phyloP scores from a whole-genome alignment of 441 rosid genomes.

The Erysimum cheiri region DNA sequence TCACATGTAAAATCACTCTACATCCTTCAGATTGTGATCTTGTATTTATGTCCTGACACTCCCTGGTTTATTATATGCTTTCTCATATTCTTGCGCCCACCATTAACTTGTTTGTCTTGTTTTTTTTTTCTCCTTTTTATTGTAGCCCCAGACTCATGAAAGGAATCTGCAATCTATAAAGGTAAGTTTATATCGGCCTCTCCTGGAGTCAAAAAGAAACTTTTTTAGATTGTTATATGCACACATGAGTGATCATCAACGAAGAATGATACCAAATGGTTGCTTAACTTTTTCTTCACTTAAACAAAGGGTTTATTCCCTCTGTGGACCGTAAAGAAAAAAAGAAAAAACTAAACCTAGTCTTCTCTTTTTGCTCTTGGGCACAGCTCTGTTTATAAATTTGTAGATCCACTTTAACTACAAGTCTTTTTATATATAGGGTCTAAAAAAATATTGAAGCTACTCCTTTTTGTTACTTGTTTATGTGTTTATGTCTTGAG shows the following conservation, averaged over 20 bases:
- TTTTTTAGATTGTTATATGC: constrained; percentile 32
- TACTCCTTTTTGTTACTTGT: constrained; percentile 31
- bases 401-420: constrained; percentile 32
- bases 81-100: constrained; percentile 48
- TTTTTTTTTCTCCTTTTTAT: not conserved
- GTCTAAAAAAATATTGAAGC: constrained; percentile 24
- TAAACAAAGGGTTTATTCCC: constrained; percentile 28
- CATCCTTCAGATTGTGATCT: constrained; percentile 38
- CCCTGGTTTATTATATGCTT: constrained; percentile 40
- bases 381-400: constrained; percentile 34
- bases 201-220: constrained; percentile 36
- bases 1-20: constrained; percentile 40
- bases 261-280: constrained; percentile 48
- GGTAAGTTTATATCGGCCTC: constrained; percentile 35
- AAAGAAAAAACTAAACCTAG: constrained; percentile 22
- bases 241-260: constrained; percentile 43
- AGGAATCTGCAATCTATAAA: constrained; percentile 34
- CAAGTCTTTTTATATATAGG: constrained; percentile 30
- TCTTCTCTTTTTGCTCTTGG: constrained; percentile 35
- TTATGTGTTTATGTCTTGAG: constrained; percentile 43
- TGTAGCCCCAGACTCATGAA: constrained; percentile 40
- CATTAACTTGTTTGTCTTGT: constrained; percentile 39
- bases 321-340: constrained; percentile 35
- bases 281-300: constrained; percentile 36
- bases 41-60: constrained; percentile 45